Evolutionary conservation across 331 rosid species (phyloP), one percentile per base, ranked within the genome.

Genomic region (Pyrus hybrid): DNA sequence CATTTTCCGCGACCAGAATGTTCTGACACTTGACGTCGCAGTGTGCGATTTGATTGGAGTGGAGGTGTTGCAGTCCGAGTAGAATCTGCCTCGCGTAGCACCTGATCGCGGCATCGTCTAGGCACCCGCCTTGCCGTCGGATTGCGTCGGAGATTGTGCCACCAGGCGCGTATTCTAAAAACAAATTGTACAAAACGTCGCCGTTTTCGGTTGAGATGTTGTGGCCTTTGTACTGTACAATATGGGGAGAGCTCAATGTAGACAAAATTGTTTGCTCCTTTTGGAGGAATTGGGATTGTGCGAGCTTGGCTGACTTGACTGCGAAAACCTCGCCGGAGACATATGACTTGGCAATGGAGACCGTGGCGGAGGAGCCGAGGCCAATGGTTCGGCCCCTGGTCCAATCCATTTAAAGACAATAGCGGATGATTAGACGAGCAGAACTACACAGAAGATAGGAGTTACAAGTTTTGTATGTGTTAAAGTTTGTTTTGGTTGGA

Each of bases 21-120:
- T 95, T 95, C 47, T 10, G 88, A 2, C 92, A 81, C 80, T 95
- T 95, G 21, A 94, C 84, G 74, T 95, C 99, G 68, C 99, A 90
- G 85, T 95, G 99, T 75, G 87, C 99, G 5, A 95, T 81, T 53
- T 95, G 97, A 35, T 84, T 79, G 2, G 84, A 76, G 32, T 95
- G 99, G 4, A 95, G 89, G 23, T 84, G 84, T 8, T 80, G 30
- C 28, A 95, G 83, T 14, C 97, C 97, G 20, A 71, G 63, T 1
- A 92, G 80, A 76, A 95, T 84, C 49, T 86, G 83, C 70, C 89
- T 87, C 22, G 93, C 70, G 83, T 77, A 82, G 66, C 66, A 67
- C 22, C 72, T 78, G 23, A 70, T 87, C 60, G 68, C 7, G 7
- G 63, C 61, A 71, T 90, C 93, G 2, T 82, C 88, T 6, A 95